Conservation (phyloP, 345 rosid species). For the Hibiscus tridactylites region DNA sequence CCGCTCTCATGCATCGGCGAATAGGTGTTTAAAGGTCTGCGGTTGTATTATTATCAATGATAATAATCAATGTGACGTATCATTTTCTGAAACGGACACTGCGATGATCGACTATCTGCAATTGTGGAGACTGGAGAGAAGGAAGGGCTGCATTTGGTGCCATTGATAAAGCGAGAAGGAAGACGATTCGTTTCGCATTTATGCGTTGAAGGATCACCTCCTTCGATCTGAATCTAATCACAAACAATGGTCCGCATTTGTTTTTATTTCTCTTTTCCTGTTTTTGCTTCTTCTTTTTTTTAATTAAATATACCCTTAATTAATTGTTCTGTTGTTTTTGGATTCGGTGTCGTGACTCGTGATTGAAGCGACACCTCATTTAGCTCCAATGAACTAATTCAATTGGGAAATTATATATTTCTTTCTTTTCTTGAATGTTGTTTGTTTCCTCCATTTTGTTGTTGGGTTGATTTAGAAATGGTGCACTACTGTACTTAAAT, state of each 20-base stretch:
- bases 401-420: neutral
- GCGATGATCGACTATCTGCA: neutral
- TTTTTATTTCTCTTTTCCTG: neutral
- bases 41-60: neutral
- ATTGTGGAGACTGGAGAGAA: neutral
- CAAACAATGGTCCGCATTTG: constrained; percentile 27
- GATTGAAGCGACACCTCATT: neutral
- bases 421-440: neutral
- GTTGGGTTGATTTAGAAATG: neutral
- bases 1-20: neutral
- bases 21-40: constrained; percentile 7
- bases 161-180: neutral
- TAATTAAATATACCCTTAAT: neutral
- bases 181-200: constrained; percentile 11
- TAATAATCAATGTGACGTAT: neutral
- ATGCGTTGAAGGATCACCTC: constrained; percentile 12
- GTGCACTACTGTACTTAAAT: neutral
- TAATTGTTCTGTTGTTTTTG: neutral
- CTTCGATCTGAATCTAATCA: constrained; percentile 23
- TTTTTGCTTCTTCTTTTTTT: neutral
- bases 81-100: neutral
- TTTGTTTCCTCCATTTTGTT: neutral
- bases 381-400: neutral
- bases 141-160: neutral
- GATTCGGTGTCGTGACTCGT: neutral